Base-by-base conservation (phyloP, 306 rosid species). In the Quercus mongolica region DNA sequence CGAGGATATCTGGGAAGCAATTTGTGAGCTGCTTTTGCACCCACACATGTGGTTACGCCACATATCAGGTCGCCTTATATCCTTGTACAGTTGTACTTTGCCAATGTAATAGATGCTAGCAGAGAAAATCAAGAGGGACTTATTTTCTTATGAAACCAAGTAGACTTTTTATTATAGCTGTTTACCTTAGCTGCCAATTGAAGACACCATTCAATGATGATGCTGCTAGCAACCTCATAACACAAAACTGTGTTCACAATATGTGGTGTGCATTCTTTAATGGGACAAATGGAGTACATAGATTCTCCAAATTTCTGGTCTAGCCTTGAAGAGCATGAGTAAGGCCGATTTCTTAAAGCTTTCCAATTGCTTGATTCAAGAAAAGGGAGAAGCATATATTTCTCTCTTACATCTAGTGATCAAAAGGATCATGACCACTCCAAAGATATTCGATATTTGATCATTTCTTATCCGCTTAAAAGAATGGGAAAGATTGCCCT, bases 401-500 rank as follows among this genome's bases (percentile, higher is more conserved):
- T 86, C 28, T 81, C 89, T 51, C 80, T 83, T 65, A 67, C 87
- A 35, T 85, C 93, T 75, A 83, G 78, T 71, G 88, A 84, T 73
- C 69, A 83, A 63, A 77, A 78, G 56, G 86, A 81, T 65, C 85
- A 80, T 49, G 79, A 63, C 56, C 31, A 63, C 77, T 79, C 84
- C 58, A 69, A 70, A 69, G 72, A 77, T 44, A 69, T 90, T 51
- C 84, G 64, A 33, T n/a, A 74, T 81, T 78, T 78, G 68, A 89
- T 92, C 7, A 86, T 92, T 74, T 88, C 90, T n/a, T 78, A 81
- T 33, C 78, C 92, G 91, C 95, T 94, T 4, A 87, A 81, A 81
- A 89, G 87, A 82, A 86, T 92, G 92, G 99, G 95, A 78, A 87
- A 94, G 72, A 82, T 84, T 80, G 94, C 92, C 81, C 87, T 91